Conservation (phyloP, 805 yeast species). For the Starmerella potacharoeniae region DNA sequence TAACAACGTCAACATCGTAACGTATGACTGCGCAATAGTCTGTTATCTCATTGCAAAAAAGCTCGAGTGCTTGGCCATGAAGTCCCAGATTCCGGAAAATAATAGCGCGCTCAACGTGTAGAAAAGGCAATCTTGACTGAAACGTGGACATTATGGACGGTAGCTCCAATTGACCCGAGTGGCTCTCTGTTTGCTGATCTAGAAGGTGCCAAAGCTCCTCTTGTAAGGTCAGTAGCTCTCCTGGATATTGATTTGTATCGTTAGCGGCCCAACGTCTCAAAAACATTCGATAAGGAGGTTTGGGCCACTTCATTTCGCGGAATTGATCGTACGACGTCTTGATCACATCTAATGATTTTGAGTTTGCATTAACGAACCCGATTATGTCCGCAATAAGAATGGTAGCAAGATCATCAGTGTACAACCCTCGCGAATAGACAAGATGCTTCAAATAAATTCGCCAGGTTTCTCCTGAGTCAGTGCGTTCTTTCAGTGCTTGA, state of each 20-base stretch:
- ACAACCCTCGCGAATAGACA: conserved; percentile 18
- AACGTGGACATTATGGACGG: conserved; percentile 15
- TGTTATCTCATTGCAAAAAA: conserved; percentile 23
- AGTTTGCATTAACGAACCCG: conserved; percentile 6
- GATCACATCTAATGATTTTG: conserved; percentile 1
- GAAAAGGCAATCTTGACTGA: conserved; percentile 21
- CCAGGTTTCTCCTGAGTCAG: conserved; percentile 30
- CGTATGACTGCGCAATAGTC: conserved; percentile 30
- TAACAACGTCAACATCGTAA: conserved; percentile 12
- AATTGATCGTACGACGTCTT: conserved; percentile 22
- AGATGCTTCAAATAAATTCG: conserved; percentile 28
- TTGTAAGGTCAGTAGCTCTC: conserved; percentile 13
- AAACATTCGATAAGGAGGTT: conserved; percentile 22
- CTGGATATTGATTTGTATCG: conserved; percentile 2
- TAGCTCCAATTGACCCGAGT: conserved; percentile 16
- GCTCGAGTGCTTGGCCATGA: conserved; percentile 27
- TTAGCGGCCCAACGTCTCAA: neutral
- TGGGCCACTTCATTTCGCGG: conserved; percentile 26
- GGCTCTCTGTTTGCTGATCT: neutral
- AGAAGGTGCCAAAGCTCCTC: conserved; percentile 15
- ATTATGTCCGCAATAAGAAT: conserved; percentile 29
- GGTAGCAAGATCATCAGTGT: conserved; percentile 26
- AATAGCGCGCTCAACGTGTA: conserved; percentile 28
- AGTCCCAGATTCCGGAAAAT: conserved; percentile 27
- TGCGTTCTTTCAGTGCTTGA: conserved; percentile 24